Conservation (phyloP, 768 basidiomycete genomes). For the Mycena alexandri region DNA sequence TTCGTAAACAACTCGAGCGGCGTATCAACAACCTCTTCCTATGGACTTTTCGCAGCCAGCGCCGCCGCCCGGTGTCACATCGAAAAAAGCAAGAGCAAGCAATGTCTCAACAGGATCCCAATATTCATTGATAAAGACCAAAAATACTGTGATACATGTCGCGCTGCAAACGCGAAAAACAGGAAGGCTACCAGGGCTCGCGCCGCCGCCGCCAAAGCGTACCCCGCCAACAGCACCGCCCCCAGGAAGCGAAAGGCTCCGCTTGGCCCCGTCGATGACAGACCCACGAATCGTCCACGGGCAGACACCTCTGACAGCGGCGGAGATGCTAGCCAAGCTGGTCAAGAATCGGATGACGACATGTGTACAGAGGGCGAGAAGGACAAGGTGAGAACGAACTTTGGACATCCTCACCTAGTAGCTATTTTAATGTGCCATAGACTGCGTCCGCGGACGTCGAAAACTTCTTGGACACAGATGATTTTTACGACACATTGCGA, state of each 20-base stretch:
- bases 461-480: slow-evolving; percentile 19
- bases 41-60: background rate
- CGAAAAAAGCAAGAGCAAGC: background rate
- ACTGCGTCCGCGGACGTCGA: slow-evolving; percentile 5
- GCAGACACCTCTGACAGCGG: background rate
- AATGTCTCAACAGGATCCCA: no score
- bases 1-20: background rate
- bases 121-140: no score
- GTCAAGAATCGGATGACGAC: slow-evolving; percentile 4
- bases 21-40: slow-evolving; percentile 1
- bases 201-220: background rate
- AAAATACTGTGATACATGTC: slow-evolving; percentile 1
- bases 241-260: background rate
- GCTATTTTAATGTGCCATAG: background rate
- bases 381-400: background rate
- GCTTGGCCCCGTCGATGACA: background rate
- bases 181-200: background rate
- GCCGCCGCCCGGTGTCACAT: background rate
- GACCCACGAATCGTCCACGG: slow-evolving; percentile 1
- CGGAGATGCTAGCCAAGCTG: background rate
- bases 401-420: no score
- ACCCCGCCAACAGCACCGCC: no score
- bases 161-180: background rate
- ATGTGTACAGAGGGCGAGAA: background rate
- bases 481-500: slow-evolving; percentile 10